Evolutionary conservation across 768 basidiomycete genomes (phyloP), one percentile per base, ranked within the genome.

Genomic region (Cyclocybe aegerita): DNA sequence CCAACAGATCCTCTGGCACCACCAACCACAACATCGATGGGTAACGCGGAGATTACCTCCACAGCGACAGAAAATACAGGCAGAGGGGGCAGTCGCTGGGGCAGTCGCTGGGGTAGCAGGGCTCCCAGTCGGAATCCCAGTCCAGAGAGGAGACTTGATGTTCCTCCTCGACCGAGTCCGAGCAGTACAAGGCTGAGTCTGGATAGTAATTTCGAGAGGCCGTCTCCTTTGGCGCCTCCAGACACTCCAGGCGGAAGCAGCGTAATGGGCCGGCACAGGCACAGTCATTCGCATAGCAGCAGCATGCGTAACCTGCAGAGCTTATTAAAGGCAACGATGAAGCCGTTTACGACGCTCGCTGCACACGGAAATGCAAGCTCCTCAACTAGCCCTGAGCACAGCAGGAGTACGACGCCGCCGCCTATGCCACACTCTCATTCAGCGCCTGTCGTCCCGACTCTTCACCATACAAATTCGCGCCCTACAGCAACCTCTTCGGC

Each of bases 311-410:
- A 75, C 54, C 55, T 78, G 42, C 77, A 80, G 44, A 73, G 72
- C 23, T 58, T 87, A 42, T 79, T 82, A 57, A 75, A 74, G 38
- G 74, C 78, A 14, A 77, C 82, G 33, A 82, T 88, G 83, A 87
- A 83, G 52, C 82, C 82, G 0, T 76, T 82, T 50, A 76, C 76
- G 11, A 68, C 76, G 9, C 73, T 85, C 48, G 59, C 75, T 0
- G 53, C 48, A 4, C 70, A 73, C 31, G 47, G 50, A 11, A 52
- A 56, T 34, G 2, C 58, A 54, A 36, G 42, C 15, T 31, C 54
- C 48, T 16, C 55, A 53, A 14, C 12, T 12, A 39, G 10, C 39
- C 37, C 35, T 41, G 30, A 23, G 42, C n/a, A 43, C 33, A 46
- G 23, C 23, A 23, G 23, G 23, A 23, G 23, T 23, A 3, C 23